A percentile compares a stretch with the other conserved stretches of the same genome.
phyloP scores from a whole-genome alignment of 1,284 basidiomycete species.

The Afroboletus lepidellus region DNA sequence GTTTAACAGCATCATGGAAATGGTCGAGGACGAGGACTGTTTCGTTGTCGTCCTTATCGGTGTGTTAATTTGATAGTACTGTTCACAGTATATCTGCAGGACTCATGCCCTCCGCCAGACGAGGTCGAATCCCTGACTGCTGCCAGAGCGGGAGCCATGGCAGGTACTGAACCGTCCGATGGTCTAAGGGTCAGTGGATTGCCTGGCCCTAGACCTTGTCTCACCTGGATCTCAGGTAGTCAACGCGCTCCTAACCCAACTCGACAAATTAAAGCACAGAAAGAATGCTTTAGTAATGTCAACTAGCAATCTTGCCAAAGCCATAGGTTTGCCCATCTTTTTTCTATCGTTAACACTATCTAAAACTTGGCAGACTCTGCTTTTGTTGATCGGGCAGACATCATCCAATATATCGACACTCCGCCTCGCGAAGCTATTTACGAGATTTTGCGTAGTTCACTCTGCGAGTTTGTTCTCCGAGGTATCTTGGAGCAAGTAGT shows the following conservation, averaged over 20 bases:
- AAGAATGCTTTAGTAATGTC: slow-evolving; percentile 97
- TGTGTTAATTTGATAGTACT: slow-evolving; percentile 31
- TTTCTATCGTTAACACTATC: not conserved
- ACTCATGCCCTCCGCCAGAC: slow-evolving; percentile 49
- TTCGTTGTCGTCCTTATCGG: slow-evolving; percentile 96
- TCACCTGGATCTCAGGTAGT: slow-evolving; percentile 67
- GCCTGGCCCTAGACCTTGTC: not conserved
- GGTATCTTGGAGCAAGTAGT: slow-evolving; percentile 67
- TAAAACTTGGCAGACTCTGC: slow-evolving; percentile 68
- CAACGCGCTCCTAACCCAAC: slow-evolving; percentile 94
- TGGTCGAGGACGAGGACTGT: slow-evolving; percentile 85
- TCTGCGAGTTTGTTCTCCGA: slow-evolving; percentile 76
- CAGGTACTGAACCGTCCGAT: slow-evolving; percentile 93
- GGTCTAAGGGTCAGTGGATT: slow-evolving; percentile 74
- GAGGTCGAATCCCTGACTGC: slow-evolving; percentile 97
- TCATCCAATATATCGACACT: slow-evolving; percentile 91
- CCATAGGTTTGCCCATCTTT: slow-evolving; percentile 70
- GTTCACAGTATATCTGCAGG: slow-evolving; percentile 4
- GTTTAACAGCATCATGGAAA: slow-evolving; percentile 85
- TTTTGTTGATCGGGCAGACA: slow-evolving; percentile 96
- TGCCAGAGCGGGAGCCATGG: slow-evolving; percentile 90
- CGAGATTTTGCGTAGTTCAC: slow-evolving; percentile 85
- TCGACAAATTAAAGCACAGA: slow-evolving; percentile 91
- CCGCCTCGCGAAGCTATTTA: slow-evolving; percentile 91
- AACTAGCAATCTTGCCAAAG: slow-evolving; percentile 92